These are phyloP conservation scores for Perkinsus olseni DNA, from an alignment of 169 alveolate species.

Conservation along the genomic window DNA sequence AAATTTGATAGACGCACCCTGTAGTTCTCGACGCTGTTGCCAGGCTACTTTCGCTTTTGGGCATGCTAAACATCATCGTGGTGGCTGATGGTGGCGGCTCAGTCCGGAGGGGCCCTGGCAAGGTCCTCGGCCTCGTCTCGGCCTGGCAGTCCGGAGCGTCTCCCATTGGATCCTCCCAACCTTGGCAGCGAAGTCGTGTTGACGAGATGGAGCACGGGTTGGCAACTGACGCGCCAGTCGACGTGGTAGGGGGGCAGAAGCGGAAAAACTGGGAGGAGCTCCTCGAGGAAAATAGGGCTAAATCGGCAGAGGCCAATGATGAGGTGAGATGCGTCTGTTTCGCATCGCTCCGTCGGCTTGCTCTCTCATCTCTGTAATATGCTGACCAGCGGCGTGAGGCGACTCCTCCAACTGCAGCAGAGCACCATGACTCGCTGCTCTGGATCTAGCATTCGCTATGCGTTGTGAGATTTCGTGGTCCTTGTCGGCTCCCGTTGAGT, in stretches of 20 bases:
- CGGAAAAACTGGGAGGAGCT: not conserved
- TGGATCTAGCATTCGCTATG: no score
- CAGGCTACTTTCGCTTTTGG: no score
- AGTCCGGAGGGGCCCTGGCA: no score
- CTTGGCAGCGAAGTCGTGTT: not conserved
- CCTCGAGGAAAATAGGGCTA: not conserved
- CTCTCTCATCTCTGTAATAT: not conserved
- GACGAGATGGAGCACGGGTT: not conserved
- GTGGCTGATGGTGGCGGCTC: no score
- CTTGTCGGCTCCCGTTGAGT: no score
- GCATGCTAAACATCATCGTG: no score
- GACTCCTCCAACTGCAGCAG: no score
- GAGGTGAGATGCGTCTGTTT: not conserved
- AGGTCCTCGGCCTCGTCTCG: no score
- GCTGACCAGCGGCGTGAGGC: not conserved
- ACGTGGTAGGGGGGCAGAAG: not conserved
- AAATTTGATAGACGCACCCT: no score
- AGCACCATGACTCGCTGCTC: no score
- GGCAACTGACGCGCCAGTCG: not conserved
- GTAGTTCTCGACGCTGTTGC: no score
- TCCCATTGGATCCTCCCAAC: not conserved
- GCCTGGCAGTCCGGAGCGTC: not conserved
- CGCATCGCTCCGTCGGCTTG: not conserved
- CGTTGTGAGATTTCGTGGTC: no score
- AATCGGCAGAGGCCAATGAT: not conserved